These are phyloP conservation scores for Platanus orientalis DNA, from an alignment of 164 flowering plant genomes.

Conservation along the genomic window DNA sequence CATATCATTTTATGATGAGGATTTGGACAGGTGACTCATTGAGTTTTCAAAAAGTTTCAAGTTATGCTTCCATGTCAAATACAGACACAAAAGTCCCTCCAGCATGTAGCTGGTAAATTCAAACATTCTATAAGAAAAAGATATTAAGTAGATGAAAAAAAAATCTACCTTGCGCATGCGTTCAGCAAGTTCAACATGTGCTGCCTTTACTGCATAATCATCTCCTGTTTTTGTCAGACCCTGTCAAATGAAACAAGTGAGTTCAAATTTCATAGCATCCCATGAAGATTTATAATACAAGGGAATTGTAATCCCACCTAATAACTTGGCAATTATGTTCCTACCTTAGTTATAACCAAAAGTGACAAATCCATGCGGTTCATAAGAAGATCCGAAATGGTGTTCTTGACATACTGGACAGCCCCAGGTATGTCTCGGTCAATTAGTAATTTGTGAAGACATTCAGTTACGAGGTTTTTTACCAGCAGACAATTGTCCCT, in stretches of 20 bases:
- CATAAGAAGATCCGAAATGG: conserved; percentile 96
- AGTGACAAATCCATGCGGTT: conserved; percentile 97
- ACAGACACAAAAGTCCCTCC: too few relatives aligned
- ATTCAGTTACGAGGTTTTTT: conserved; percentile 89
- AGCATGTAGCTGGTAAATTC: background rate
- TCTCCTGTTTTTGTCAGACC: conserved; percentile 98
- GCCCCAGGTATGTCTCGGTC: conserved; percentile 91
- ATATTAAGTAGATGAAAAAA: background rate
- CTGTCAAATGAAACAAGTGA: conserved; percentile 29
- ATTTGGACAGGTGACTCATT: too few relatives aligned
- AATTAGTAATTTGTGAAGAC: conserved; percentile 88
- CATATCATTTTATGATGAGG: too few relatives aligned
- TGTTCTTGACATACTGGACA: conserved; percentile 84
- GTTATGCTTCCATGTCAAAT: background rate
- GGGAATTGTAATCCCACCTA: background rate
- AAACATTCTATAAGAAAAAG: background rate
- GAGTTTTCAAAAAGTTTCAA: background rate
- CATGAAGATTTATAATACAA: background rate
- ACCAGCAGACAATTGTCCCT: conserved; percentile 96
- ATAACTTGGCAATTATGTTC: conserved; percentile 3
- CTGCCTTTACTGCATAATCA: conserved; percentile 93
- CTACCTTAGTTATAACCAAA: conserved; percentile 92
- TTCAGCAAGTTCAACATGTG: conserved; percentile 99
- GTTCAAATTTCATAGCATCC: background rate
- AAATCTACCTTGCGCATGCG: conserved; percentile 90